phyloP scores from a whole-genome alignment of 164 flowering plant species.

The Malania oleifera region DNA sequence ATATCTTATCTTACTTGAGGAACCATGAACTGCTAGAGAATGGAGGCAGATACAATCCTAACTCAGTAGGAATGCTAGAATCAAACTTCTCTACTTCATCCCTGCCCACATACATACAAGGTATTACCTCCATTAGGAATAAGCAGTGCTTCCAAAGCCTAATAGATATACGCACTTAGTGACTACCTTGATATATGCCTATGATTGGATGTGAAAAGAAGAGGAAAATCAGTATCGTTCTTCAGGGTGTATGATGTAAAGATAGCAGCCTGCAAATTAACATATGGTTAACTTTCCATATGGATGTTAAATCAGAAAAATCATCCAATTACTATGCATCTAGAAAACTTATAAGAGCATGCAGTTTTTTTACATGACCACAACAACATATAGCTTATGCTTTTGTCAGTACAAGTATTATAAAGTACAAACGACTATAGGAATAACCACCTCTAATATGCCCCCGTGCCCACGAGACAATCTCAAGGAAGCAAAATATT shows the following conservation, averaged over 20 bases:
- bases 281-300: background rate
- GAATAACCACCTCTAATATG: conserved; percentile 65
- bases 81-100: conserved; percentile 36
- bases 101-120: conserved; percentile 38
- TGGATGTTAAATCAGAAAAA: background rate
- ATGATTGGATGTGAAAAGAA: conserved; percentile 39
- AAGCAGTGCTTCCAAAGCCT: background rate
- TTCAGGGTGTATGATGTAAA: conserved; percentile 66
- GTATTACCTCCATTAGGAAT: conserved; percentile 5
- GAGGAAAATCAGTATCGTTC: conserved; percentile 58
- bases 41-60: conserved; percentile 64
- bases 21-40: conserved; percentile 68
- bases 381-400: background rate
- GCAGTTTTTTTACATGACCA: background rate
- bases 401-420: background rate
- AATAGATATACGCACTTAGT: background rate
- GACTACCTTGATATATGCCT: conserved; percentile 62
- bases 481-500: conserved; percentile 65
- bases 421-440: background rate
- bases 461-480: conserved; percentile 73
- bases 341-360: background rate
- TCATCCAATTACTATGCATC: background rate
- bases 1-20: conserved; percentile 49
- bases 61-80: conserved; percentile 46
- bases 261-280: conserved; percentile 57